Percentiles rank a stretch among this genome's conserved stretches.
Evolutionary conservation across 257 asterid genomes (phyloP).

Genomic region (Solanum ahanhuiri): DNA sequence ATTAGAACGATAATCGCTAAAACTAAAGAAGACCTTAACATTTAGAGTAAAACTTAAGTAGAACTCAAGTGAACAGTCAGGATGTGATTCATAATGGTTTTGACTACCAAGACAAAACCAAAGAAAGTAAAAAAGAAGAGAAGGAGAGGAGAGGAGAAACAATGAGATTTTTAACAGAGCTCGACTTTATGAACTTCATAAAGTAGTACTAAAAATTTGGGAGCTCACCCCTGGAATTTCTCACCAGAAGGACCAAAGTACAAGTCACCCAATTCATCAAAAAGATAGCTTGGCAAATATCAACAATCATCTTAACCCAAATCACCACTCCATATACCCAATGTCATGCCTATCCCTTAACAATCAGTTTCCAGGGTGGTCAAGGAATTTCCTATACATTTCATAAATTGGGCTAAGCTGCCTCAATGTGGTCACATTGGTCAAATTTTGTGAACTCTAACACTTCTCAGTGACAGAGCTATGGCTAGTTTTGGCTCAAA

Average conservation of each 20-base stretch:
- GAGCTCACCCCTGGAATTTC: neutral
- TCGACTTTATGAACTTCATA: neutral
- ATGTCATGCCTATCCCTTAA: neutral
- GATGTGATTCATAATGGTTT: neutral
- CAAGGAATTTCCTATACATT: neutral
- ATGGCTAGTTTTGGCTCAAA: neutral
- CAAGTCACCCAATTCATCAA: neutral
- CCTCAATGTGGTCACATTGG: neutral
- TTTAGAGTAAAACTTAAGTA: neutral
- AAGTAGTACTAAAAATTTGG: neutral
- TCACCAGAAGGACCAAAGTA: neutral
- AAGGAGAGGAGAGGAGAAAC: neutral
- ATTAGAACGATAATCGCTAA: neutral
- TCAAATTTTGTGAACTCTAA: neutral
- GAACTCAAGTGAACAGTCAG: neutral
- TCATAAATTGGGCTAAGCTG: neutral
- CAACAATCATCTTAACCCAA: neutral
- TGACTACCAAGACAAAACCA: neutral
- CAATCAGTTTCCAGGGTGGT: neutral
- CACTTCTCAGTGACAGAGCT: no score
- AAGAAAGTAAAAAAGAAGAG: neutral
- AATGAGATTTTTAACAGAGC: neutral
- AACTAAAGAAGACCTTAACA: neutral
- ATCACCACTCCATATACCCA: neutral
- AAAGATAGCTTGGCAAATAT: neutral